phyloP scores from a whole-genome alignment of 2,329 filamentous ascomycete genomes.

The Microsporum ferrugineum region DNA sequence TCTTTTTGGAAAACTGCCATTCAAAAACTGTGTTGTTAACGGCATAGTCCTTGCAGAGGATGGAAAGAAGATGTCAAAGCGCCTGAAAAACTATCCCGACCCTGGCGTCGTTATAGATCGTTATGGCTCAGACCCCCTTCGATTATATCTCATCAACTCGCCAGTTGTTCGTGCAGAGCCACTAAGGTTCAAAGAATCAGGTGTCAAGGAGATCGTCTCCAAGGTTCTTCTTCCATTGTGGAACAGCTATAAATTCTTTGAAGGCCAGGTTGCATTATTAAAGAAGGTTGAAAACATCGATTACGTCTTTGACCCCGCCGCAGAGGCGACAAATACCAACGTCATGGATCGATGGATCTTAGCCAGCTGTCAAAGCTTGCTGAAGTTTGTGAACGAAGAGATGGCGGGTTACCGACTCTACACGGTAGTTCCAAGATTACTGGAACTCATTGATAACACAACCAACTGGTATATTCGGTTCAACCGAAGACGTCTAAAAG shows the following conservation, averaged over 20 bases:
- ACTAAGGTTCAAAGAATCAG: slow-evolving; percentile 77
- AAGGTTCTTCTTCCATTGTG: slow-evolving; percentile 83
- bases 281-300: slow-evolving; percentile 75
- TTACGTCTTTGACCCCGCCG: slow-evolving; percentile 65
- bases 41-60: slow-evolving; percentile 88
- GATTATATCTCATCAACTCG: slow-evolving; percentile 94
- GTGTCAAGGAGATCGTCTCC: slow-evolving; percentile 88
- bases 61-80: slow-evolving; percentile 98
- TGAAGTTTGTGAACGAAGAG: slow-evolving; percentile 85
- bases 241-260: slow-evolving; percentile 97
- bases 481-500: slow-evolving; percentile 83
- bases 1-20: slow-evolving; percentile 72
- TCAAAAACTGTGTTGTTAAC: slow-evolving; percentile 94
- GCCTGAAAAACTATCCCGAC: slow-evolving; percentile 91
- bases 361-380: slow-evolving; percentile 78
- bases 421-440: slow-evolving; percentile 77
- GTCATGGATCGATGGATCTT: slow-evolving; percentile 96
- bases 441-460: slow-evolving; percentile 78
- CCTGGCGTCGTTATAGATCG: slow-evolving; percentile 70
- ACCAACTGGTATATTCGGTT: slow-evolving; percentile 99
- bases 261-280: slow-evolving; percentile 70
- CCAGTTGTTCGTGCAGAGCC: slow-evolving; percentile 88
- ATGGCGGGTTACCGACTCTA: slow-evolving; percentile 76
- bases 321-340: slow-evolving; percentile 67
- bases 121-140: slow-evolving; percentile 83